Base-by-base conservation (phyloP, 2,329 filamentous ascomycete species). In the Fusarium caatingaense region DNA sequence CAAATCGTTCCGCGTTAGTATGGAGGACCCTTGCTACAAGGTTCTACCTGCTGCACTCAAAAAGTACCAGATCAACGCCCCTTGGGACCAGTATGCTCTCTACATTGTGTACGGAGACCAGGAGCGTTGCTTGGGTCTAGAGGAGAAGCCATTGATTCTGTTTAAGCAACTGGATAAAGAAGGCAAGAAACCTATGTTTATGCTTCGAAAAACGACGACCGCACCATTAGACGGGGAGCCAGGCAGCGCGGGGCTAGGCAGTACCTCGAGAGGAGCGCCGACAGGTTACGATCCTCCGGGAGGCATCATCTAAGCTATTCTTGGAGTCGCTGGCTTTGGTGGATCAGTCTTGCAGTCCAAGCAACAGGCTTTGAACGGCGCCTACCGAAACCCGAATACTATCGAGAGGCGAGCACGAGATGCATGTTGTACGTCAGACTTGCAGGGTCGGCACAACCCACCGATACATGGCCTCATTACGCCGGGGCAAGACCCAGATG, bases 71-170 rank as follows among this genome's bases (percentile, higher is more conserved):
- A 99, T 99, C 83, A 95, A 97, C 72, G 95, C 94, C 23, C 95
- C 97, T 53, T 98, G 94, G 92, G 93, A 97, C 73, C 93, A 98
- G 77, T 99, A 99, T 78, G 95, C 96, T 1, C 84, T 99, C 32
- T 99, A 98, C 78, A 99, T 99, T 78, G 96, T 99, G 6, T 97
- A 98, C 75, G 96, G 96, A n/a, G 94, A 98, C 76, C 94, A 98
- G 80, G 96, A 99, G 82, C 91, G 96, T 16, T 98, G 95, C 79
- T 82, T 99, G 40, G 93, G 92, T 1, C 84, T 97, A 71, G 92
- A 98, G 61, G 96, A 99, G 82, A 95, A 97, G 76, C 96, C 96
- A 12, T 83, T 99, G 62, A 97, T 98, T 68, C 82, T 99, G 67
- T 99, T 99, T 83, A 99, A 99, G 82, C 94, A 98, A 79, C 84